These are phyloP conservation scores for Cryptococcus wingfieldii DNA, from an alignment of 1,284 basidiomycete genomes.

Conservation along the genomic window DNA sequence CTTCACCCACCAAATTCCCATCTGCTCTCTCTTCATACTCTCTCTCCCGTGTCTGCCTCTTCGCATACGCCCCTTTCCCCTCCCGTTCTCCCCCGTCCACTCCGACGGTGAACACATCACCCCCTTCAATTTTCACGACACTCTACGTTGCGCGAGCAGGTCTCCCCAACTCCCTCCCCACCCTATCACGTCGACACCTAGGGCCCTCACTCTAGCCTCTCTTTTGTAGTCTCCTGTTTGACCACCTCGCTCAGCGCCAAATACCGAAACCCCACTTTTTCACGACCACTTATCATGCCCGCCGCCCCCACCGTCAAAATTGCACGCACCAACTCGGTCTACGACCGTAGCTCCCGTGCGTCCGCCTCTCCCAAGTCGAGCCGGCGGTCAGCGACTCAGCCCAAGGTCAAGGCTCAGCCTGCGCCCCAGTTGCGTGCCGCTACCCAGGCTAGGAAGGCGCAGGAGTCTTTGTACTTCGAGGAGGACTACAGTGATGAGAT, in stretches of 20 bases:
- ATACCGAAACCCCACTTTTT: not conserved
- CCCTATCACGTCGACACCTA: constrained; percentile 24
- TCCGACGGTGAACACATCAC: not conserved
- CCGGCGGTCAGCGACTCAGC: constrained; percentile 9
- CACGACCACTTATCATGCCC: constrained; percentile 24
- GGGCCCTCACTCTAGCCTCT: constrained; percentile 3
- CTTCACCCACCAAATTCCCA: not conserved
- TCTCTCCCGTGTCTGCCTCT: not conserved
- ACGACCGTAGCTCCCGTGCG: constrained; percentile 41
- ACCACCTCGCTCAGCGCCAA: not conserved
- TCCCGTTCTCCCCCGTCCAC: not conserved
- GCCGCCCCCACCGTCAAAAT: constrained; percentile 36
- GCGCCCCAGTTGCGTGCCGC: constrained; percentile 9
- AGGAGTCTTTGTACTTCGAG: constrained; percentile 58
- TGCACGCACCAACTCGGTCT: constrained; percentile 35
- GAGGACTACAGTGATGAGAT: constrained; percentile 95
- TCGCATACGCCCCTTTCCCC: not conserved
- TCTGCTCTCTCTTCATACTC: not conserved
- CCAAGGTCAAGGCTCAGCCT: constrained; percentile 16
- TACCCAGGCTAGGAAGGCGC: constrained; percentile 17
- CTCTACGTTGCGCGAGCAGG: constrained; percentile 22
- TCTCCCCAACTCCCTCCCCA: constrained; percentile 22
- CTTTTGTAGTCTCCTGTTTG: not conserved
- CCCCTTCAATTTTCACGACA: not conserved
- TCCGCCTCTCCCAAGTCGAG: constrained; percentile 29